Base-by-base conservation (phyloP, 768 basidiomycete species). In the Filobasidium wieringae region DNA sequence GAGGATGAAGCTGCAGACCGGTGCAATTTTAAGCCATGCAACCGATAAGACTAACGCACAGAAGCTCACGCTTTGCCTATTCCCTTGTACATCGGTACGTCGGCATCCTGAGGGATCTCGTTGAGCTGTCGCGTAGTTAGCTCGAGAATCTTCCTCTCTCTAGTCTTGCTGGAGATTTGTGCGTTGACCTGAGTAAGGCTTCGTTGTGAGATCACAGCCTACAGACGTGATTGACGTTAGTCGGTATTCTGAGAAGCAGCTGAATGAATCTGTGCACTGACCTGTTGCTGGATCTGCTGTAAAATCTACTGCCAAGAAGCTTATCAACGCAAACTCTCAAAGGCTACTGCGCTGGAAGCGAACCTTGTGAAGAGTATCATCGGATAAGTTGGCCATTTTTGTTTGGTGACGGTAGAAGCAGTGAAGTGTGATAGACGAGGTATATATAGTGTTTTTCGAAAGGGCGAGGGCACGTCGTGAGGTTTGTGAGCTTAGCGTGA, bases 11-110 rank as follows among this genome's bases (percentile, higher is more conserved):
- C 91, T 95, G 61, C 5, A 37, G 41, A 50, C 24, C 51, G 9
- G 52, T 19, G 31, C 2, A 27, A 55, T 19, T 41, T 24, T 41
- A 52, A 17, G 19, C 19, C n/a, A 37, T 49, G 14, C 32, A 12
- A 2, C 24, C 7, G 30, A 24, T 49, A 50, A 14, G 22, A 1
- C n/a, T 5, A 19, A 9, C 5, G n/a, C 19, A 3, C 12, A 50
- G 64, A 55, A 30, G 68, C 81, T 61, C 63, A 92, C 92, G 93
- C 93, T 76, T 96, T 96, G 31, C 92, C 92, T 43, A 96, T 87
- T 47, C 92, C 92, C 68, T 86, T 90, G 76, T 92, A 96, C 66
- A 95, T 76, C 67, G 85, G 88, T 12, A 86, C 84, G 59, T 85
- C 79, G 27, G 82, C 78, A 37, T 60, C 61, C 8, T 71, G 70